Evolutionary conservation across 192 early-diverging fungal genomes (phyloP), one percentile per base, ranked within the genome.

Genomic region (Diversispora eburnea): DNA sequence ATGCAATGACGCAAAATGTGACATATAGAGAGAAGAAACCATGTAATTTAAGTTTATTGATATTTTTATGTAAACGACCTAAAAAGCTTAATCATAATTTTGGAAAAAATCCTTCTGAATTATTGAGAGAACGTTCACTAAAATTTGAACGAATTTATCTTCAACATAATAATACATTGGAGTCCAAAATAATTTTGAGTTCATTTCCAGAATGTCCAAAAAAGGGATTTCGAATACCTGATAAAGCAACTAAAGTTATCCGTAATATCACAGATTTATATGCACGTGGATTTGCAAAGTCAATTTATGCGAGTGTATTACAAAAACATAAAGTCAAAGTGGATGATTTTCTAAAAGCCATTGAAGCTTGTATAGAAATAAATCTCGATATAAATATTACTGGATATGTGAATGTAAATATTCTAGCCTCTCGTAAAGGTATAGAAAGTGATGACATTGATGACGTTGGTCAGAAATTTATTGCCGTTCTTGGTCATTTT

Each of bases 301-400:
- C 85, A 4, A 82, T 85, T 9, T 88, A 84, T 57, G 81, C 84
- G 3, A 81, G 78, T 68, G 69, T 88, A 13, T 67, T 88, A 19
- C 82, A 86, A 60, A 84, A 81, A 6, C 79, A 84, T 17, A 64
- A 70, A 12, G 78, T 88, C 20, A 78, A 81, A 8, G 70, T 73
- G 13, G 57, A 48, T 7, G 87, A 88, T 73, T 80, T 88, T 48
- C 70, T 78, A 43, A 84, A 82, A 42, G 80, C 80, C 2, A 72
- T 82, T 12, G 79, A 83, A 41, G 77, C 81, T 20, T 88, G 87
- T 58, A 70, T 78, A 9, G 78, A 85, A 45, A 77, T 81, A 1
- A 76, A 77, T 41, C 60, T 86, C 45, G 85, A 88, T 61, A 86
- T 88, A 48, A 84, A 86, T 75, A 80, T 88, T 19, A 85, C 87